Evolutionary conservation across 225 moss, liverwort and hornwort genomes (phyloP), one percentile per base, ranked within the genome.

Genomic region (Ulota crispa): DNA sequence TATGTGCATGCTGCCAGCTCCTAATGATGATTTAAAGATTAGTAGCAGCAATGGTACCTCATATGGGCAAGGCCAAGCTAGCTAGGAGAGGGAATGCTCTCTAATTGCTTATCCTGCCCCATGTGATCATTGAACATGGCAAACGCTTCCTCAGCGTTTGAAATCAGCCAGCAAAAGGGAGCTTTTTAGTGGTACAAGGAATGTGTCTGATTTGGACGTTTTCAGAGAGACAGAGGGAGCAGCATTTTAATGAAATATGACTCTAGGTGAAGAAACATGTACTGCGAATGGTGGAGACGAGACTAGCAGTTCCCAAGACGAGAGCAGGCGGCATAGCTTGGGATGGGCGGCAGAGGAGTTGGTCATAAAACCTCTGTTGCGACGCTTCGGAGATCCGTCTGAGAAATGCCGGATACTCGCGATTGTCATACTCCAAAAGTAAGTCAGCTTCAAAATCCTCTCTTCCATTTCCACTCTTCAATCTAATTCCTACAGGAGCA

Each of bases 401-500:
- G 97, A 98, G 62, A 93, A 91, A 75, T 98, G 95, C 73, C 94
- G 97, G 11, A 84, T 89, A 24, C 87, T 91, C 14, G 82, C 97
- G 4, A 84, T 95, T 30, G 32, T 63, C 28, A 87, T 92, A 45
- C 83, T 89, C 81, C 78, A 89, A 77, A 78, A 89, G 88, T 86
- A 63, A 57, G 91, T 77, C 80, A 24, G 6, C n/a, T 41, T 73
- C 19, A 34, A 4, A 83, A 28, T 43, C 36, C 32, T 32, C 53
- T 60, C 71, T 57, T 32, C 13, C 65, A 54, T 64, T 54, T 66
- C 19, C 23, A 31, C 3, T 47, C 52, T 11, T 31, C 11, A 64
- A 12, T 68, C 39, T 67, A 27, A 19, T 20, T 20, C 28, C 16
- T 30, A 7, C 30, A 41, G 31, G 59, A 79, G 43, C 31, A 79